Percentiles rank a stretch among this genome's conserved stretches.
Conservation (phyloP, 164 flowering plant genomes). For the Vitis riparia region DNA sequence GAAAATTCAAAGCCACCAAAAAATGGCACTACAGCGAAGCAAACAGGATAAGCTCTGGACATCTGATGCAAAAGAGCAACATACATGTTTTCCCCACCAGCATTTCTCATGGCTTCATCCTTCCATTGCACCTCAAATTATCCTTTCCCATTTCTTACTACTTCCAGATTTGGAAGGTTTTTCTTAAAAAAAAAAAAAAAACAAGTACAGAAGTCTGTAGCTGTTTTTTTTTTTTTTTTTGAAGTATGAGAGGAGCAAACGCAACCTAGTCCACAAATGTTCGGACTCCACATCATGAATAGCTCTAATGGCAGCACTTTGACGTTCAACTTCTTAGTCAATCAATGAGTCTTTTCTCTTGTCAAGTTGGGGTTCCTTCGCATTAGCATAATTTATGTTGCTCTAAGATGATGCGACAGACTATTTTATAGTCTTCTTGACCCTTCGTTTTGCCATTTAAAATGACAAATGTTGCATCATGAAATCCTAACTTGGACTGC, state of each 20-base stretch:
- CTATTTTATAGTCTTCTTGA: constrained; percentile 18
- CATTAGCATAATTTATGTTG: not conserved
- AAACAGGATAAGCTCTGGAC: constrained; percentile 47
- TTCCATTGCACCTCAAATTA: constrained; percentile 60
- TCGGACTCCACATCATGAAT: constrained; percentile 67
- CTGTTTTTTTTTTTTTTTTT: constrained; percentile 11
- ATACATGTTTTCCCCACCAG: constrained; percentile 39
- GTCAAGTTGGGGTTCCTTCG: constrained; percentile 2
- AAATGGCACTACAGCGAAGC: constrained; percentile 32
- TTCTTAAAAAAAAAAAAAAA: constrained; percentile 55
- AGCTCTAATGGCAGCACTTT: constrained; percentile 57
- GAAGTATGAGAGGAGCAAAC: constrained; percentile 59
- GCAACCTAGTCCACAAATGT: constrained; percentile 50
- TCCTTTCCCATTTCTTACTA: constrained; percentile 37
- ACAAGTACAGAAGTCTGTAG: constrained; percentile 46
- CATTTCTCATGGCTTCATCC: constrained; percentile 25
- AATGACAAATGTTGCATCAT: too few species aligned
- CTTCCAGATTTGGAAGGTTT: constrained; percentile 41
- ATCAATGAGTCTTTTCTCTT: constrained; percentile 9
- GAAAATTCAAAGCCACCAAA: constrained; percentile 56
- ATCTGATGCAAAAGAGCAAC: constrained; percentile 48
- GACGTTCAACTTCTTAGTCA: constrained; percentile 47
- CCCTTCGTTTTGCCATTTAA: constrained; percentile 27
- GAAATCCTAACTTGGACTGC: too few species aligned
- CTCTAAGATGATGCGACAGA: constrained; percentile 3